Evolutionary conservation across 2,329 filamentous ascomycete genomes (phyloP).

Genomic region (Calonectria pseudoreteaudii): DNA sequence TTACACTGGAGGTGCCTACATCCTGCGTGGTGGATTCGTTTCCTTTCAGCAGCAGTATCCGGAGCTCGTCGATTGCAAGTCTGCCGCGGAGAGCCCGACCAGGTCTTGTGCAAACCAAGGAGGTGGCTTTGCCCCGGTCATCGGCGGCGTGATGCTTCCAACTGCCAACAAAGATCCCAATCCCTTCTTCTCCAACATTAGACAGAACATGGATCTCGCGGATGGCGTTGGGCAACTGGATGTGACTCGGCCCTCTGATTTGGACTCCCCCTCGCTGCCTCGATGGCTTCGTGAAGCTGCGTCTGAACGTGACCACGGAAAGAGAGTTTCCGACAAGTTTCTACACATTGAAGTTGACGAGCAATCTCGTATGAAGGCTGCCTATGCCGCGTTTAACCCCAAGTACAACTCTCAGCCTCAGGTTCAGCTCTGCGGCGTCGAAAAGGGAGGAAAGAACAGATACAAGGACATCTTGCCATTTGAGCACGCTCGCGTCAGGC

Average conservation of each 20-base stretch:
- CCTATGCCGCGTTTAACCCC: constrained; percentile 64
- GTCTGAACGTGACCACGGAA: constrained; percentile 77
- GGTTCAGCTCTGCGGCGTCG: constrained; percentile 88
- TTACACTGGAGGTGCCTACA: constrained; percentile 78
- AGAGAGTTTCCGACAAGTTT: constrained; percentile 84
- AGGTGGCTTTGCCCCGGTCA: constrained; percentile 73
- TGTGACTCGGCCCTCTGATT: constrained; percentile 58
- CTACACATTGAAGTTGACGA: constrained; percentile 86
- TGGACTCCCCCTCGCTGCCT: constrained; percentile 70
- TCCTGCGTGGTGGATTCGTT: constrained; percentile 85
- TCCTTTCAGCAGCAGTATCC: constrained; percentile 78
- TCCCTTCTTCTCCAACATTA: constrained; percentile 95
- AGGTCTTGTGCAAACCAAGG: constrained; percentile 61
- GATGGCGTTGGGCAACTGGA: constrained; percentile 90
- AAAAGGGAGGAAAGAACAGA: constrained; percentile 94
- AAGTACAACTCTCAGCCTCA: constrained; percentile 41
- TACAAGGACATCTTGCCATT: constrained; percentile 99
- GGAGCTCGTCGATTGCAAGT: constrained; percentile 67
- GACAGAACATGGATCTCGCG: constrained; percentile 95
- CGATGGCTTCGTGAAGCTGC: constrained; percentile 81
- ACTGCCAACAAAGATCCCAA: constrained; percentile 75
- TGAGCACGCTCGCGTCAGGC: constrained; percentile 88
- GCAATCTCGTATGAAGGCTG: constrained; percentile 92
- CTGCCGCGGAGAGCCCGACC: constrained; percentile 50
- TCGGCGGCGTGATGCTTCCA: constrained; percentile 89